These are phyloP conservation scores for Anthracocystis walkeri DNA, from an alignment of 1,284 basidiomycete genomes.

Conservation along the genomic window DNA sequence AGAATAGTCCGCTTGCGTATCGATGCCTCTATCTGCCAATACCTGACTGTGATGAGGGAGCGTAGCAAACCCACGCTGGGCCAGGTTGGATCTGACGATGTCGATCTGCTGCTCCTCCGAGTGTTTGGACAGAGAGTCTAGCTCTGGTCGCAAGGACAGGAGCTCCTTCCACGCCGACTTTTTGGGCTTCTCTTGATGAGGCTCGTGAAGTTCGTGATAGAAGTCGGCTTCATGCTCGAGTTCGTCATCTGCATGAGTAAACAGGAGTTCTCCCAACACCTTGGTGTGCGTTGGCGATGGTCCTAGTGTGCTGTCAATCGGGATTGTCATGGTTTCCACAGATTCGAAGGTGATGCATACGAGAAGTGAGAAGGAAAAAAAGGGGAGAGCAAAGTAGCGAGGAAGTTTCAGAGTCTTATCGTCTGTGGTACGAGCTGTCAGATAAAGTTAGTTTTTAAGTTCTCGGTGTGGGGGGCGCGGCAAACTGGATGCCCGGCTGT, in stretches of 20 bases:
- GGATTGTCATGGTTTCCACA: constrained; percentile 10
- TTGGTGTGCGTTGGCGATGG: background rate
- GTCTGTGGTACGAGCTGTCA: background rate
- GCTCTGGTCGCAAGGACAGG: constrained; percentile 20
- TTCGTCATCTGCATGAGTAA: constrained; percentile 26
- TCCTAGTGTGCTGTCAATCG: background rate
- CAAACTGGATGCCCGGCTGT: constrained; percentile 8
- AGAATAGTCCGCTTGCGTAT: constrained; percentile 25
- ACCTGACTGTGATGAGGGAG: constrained; percentile 19
- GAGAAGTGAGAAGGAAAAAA: background rate
- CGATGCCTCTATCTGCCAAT: constrained; percentile 18
- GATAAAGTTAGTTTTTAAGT: background rate
- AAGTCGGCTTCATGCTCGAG: constrained; percentile 26
- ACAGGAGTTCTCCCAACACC: constrained; percentile 29
- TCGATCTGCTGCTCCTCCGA: constrained; percentile 11
- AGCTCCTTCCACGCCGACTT: constrained; percentile 29
- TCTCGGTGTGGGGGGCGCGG: background rate
- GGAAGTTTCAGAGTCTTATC: constrained; percentile 6
- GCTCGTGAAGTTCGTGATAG: constrained; percentile 24
- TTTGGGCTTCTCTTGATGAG: constrained; percentile 30
- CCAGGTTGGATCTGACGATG: constrained; percentile 1
- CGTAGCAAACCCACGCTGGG: constrained; percentile 27
- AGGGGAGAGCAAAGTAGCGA: background rate
- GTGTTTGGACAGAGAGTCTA: constrained; percentile 7
- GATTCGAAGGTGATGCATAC: background rate